Base-by-base conservation (phyloP, 2,329 filamentous ascomycete species). In the Magnaporthiopsis rhizophila region DNA sequence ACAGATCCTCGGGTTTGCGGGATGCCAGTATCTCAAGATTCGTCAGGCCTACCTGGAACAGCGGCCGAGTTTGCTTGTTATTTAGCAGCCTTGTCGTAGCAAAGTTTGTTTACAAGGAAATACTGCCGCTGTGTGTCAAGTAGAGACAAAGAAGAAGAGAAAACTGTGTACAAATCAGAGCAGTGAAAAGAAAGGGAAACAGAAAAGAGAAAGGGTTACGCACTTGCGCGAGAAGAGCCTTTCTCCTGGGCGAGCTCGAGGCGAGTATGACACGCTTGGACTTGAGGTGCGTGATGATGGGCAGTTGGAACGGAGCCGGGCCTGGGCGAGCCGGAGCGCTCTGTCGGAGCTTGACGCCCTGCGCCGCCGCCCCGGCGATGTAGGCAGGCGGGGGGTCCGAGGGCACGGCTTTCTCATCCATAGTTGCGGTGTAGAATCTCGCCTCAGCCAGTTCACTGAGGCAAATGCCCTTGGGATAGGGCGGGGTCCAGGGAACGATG, bases 11-110 rank as follows among this genome's bases (percentile, higher is more conserved):
- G 63, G 91, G 89, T 68, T 91, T 88, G 64, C 84, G 87, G 58
- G 92, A 97, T 21, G 95, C 92, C 66, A 89, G 83, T 71, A 97
- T 86, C 77, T 98, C 93, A 72, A 97, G 77, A 72, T 92, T 88
- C 3, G 81, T 84, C 13, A 98, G 85, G 68, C 93, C 92, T 66
- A 97, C 83, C 84, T 93, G 74, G 21, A 8, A 53, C 21, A 21
- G 2, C 45, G 8, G 13, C 21, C 45, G 45, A 21, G 21, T 24
- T 50, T 30, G 34, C 36, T 30, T n/a, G 13, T 36, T 3, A 36
- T 61, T 61, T 26, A 58, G 9, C 11, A 61, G 24, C 6, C 38
- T 18, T 18, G 18, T 45, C 38, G 15, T 45, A 15, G 38, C 11
- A 36, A 3, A 11, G 3, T 13, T 36, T 36, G 34, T 13, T 36